Base-by-base conservation (phyloP, 139 green algal species). In the Chlamydomonas sp. region DNA sequence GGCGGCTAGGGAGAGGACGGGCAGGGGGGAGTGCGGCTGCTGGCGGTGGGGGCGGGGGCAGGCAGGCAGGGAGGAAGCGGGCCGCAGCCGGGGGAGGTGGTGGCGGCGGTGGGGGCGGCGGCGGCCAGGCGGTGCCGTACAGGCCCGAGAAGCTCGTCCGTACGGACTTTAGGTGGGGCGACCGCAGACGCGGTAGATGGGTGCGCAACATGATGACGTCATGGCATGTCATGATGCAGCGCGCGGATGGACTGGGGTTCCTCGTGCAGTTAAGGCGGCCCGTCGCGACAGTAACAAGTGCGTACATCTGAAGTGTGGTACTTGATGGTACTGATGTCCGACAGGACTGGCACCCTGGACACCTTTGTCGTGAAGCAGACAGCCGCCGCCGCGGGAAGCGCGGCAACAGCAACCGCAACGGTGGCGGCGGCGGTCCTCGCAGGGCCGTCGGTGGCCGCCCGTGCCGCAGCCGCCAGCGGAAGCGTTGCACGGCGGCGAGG, bases 331-430 rank as follows among this genome's bases (percentile, higher is more conserved):
- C 71, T 76, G 71, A 16, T 16, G 12, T 16, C 16, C 79, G 12
- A 6, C 83, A 87, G 83, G 78, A 67, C 91, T 0, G 92, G 94
- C 68, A 96, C 93, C 6, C 80, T 98, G 31, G 93, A 98, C 14
- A 88, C 89, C 15, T 98, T 97, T 78, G 57, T 96, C 58, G 75
- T 89, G 31, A 49, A 49, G 31, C 31, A 49, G 2, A 3, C 77
- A 18, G 2, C 62, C 71, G 60, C 77, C 10, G n/a, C 49, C 2
- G 78, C 85, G 3, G 17, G 18, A 4, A 5, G 61, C 1, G 73
- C 86, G 14, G 66, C 79, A 7, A 31, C 49, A 1, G 75, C 74
- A 76, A 80, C 80, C 68, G 81, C 60, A 9, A 67, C 83, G 58
- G 31, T 49, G 31, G 31, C 31, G 31, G 83, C 73, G 15, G 0